Conservation (phyloP, 352 stramenopile genomes). For the Thalassiosira livingstoniorum region DNA sequence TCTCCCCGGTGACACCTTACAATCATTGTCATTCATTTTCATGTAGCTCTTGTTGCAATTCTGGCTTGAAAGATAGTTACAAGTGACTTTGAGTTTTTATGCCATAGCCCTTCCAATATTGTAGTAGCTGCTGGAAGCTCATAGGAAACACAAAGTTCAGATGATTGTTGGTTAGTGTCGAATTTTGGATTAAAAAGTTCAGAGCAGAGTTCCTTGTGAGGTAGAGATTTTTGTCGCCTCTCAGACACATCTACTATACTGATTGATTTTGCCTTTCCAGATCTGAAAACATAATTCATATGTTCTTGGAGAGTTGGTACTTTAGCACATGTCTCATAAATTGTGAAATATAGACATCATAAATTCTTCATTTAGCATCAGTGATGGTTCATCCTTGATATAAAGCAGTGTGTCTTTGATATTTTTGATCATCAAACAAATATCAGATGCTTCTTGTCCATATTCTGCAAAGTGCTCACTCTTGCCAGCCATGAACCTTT, state of each 20-base stretch:
- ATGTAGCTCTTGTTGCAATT: not conserved
- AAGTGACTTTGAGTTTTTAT: slow-evolving; percentile 42
- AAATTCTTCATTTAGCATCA: not conserved
- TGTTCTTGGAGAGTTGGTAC: not conserved
- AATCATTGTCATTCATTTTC: not conserved
- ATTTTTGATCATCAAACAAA: no score
- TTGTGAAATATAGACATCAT: not conserved
- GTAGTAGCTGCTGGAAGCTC: not conserved
- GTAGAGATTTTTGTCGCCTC: not conserved
- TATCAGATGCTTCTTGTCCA: not conserved
- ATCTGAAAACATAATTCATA: not conserved
- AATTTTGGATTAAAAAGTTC: slow-evolving; percentile 13
- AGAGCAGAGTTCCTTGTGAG: not conserved
- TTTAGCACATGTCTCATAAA: not conserved
- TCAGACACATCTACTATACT: not conserved
- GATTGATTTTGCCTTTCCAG: not conserved
- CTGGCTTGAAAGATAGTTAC: slow-evolving; percentile 17
- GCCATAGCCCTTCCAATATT: slow-evolving; percentile 3
- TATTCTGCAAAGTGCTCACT: not conserved
- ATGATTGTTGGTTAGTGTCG: not conserved
- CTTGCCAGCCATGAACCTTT: not conserved
- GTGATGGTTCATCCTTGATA: not conserved
- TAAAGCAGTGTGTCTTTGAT: no score
- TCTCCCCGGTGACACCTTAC: slow-evolving; percentile 22
- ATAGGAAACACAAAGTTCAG: not conserved